Conservation (phyloP, 2,329 filamentous ascomycete genomes). For the Colletotrichum sp. region DNA sequence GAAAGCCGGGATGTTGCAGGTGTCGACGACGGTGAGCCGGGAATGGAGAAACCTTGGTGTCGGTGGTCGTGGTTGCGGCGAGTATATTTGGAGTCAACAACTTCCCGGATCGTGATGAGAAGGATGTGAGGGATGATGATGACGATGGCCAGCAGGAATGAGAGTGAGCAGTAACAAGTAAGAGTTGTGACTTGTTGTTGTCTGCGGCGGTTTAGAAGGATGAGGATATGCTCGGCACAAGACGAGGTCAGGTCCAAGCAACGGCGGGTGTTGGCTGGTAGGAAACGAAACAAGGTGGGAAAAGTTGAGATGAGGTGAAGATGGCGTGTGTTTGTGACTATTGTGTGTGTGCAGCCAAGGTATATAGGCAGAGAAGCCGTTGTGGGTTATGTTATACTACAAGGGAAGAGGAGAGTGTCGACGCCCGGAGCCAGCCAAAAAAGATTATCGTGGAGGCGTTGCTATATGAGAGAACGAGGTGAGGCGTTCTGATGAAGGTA, state of each 20-base stretch:
- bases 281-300: constrained; percentile 17
- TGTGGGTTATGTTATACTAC: constrained; percentile 14
- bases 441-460: constrained; percentile 22
- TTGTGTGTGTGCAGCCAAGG: not conserved
- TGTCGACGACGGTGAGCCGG: constrained; percentile 18
- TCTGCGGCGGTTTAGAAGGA: not conserved
- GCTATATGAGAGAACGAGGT: constrained; percentile 15
- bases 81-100: not conserved
- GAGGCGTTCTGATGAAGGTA: constrained; percentile 25
- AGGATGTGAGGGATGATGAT: not conserved
- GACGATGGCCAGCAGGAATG: not conserved
- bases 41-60: constrained; percentile 17
- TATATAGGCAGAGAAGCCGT: not conserved
- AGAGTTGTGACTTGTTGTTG: not conserved
- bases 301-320: constrained; percentile 18
- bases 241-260: not conserved
- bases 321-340: not conserved
- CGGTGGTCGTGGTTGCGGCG: not conserved
- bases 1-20: constrained; percentile 11
- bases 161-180: not conserved
- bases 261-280: not conserved
- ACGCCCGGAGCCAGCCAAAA: constrained; percentile 12
- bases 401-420: constrained; percentile 1
- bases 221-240: constrained; percentile 3
- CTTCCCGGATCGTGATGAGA: not conserved